These are phyloP conservation scores for Candida corydali DNA, from an alignment of 805 yeast species.

Conservation along the genomic window DNA sequence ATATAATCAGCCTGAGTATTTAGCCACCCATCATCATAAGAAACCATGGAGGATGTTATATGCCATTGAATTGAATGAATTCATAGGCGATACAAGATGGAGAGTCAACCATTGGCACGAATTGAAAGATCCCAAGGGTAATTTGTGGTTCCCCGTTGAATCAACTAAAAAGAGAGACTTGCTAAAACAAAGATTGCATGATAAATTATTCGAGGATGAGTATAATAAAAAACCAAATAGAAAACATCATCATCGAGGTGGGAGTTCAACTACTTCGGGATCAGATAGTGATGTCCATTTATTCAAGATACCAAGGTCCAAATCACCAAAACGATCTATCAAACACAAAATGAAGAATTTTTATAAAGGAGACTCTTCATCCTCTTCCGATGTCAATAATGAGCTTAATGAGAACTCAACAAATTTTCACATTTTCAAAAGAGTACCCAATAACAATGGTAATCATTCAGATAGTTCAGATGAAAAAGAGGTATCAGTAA, in stretches of 20 bases:
- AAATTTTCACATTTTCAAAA: neutral
- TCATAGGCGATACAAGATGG: constrained; percentile 56
- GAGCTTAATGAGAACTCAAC: neutral
- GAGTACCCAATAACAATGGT: neutral
- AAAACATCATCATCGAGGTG: neutral
- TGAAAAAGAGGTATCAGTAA: neutral
- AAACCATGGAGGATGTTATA: constrained; percentile 46
- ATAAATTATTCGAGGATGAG: constrained; percentile 22
- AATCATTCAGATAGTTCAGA: neutral
- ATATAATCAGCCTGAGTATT: constrained; percentile 24
- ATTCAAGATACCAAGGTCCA: constrained; percentile 6
- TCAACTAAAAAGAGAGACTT: constrained; percentile 3
- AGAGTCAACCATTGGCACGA: constrained; percentile 53
- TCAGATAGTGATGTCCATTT: constrained; percentile 7
- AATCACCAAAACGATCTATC: constrained; percentile 3
- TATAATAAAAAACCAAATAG: constrained; percentile 5
- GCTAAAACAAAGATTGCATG: constrained; percentile 23
- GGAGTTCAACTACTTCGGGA: constrained; percentile 19
- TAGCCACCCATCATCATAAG: neutral
- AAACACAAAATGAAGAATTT: constrained; percentile 6
- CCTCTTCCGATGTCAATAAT: neutral
- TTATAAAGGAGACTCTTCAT: constrained; percentile 5
- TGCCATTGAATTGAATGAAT: constrained; percentile 63
- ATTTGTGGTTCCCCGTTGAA: constrained; percentile 47
- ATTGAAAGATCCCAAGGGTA: constrained; percentile 40